phyloP scores from a whole-genome alignment of 768 basidiomycete species.

The Leucosporidium yakuticum region DNA sequence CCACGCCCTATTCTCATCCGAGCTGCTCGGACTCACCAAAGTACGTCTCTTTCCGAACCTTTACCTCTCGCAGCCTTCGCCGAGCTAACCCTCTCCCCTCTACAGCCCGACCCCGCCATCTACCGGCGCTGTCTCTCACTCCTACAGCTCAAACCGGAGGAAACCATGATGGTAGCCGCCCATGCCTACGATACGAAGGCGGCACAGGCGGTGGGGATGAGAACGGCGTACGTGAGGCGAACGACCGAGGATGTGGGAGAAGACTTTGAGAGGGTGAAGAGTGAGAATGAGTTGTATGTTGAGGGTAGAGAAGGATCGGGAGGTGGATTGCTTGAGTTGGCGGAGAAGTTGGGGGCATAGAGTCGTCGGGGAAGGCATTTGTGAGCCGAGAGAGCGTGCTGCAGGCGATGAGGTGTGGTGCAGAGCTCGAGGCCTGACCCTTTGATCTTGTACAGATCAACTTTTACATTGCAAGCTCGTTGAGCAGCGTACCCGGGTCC shows the following conservation, averaged over 20 bases:
- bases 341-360: too few relatives aligned
- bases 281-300: too few relatives aligned
- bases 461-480: too few relatives aligned
- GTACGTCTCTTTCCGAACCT: not conserved
- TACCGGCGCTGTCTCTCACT: not conserved
- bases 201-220: not conserved
- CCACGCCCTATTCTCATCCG: not conserved
- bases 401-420: too few relatives aligned
- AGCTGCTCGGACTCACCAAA: not conserved
- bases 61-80: not conserved
- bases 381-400: too few relatives aligned
- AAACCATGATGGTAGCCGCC: slow-evolving; percentile 1
- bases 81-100: not conserved
- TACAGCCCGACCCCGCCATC: not conserved
- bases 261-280: not conserved
- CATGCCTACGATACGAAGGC: not conserved
- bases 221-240: not conserved
- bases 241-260: slow-evolving; percentile 3
- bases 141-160: not conserved
- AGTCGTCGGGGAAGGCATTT: too few relatives aligned
- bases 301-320: too few relatives aligned
- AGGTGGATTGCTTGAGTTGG: too few relatives aligned
- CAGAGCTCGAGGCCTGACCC: too few relatives aligned
- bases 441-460: too few relatives aligned
- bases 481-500: too few relatives aligned